These are phyloP conservation scores for Camellia lanceoleosa DNA, from an alignment of 148 eudicot species.

Conservation along the genomic window DNA sequence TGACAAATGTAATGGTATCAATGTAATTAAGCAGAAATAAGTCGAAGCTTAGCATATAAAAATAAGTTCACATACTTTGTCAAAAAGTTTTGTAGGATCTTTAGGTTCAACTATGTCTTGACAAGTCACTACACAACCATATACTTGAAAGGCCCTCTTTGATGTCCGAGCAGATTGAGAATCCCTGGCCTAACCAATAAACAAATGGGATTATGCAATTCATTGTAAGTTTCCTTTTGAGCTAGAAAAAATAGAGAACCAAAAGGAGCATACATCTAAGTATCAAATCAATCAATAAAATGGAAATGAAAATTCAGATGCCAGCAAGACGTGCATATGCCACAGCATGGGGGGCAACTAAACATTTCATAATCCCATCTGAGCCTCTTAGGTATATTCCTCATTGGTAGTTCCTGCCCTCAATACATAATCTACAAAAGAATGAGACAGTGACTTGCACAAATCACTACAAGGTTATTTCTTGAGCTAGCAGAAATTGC, in stretches of 20 bases:
- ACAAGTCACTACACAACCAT: conserved; percentile 89
- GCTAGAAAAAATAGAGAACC: not conserved
- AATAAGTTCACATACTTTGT: conserved; percentile 52
- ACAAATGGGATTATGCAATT: not conserved
- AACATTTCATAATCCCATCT: not conserved
- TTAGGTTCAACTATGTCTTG: conserved; percentile 80
- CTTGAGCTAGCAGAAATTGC: not conserved
- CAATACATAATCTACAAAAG: not conserved
- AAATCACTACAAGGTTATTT: not conserved
- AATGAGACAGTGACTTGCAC: not conserved
- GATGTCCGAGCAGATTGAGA: conserved; percentile 35
- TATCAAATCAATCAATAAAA: not conserved
- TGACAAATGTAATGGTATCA: not conserved
- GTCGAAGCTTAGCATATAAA: not conserved
- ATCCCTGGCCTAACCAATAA: conserved; percentile 40
- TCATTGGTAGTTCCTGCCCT: not conserved
- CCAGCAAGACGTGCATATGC: not conserved
- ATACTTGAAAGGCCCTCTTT: conserved; percentile 80
- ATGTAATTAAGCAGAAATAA: not conserved
- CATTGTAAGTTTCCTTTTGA: not conserved
- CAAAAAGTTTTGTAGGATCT: conserved; percentile 52
- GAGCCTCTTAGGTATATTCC: not conserved
- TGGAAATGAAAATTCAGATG: conserved; percentile 2
- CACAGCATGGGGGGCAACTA: not conserved
- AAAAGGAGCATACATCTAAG: conserved; percentile 2